phyloP scores from a whole-genome alignment of 345 rosid genomes.

The Cardiospermum halicacabum region DNA sequence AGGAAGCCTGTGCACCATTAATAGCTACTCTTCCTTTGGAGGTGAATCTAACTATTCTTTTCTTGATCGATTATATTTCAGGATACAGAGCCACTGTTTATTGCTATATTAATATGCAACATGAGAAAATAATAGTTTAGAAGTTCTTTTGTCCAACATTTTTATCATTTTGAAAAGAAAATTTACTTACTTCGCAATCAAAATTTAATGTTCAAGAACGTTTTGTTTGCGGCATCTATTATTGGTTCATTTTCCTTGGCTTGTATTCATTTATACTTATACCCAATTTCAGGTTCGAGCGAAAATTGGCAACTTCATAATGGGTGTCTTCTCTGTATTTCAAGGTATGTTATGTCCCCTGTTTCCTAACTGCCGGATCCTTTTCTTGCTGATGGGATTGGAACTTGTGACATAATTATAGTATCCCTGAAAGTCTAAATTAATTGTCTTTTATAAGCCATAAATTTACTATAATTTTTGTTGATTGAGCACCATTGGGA shows the following conservation, averaged over 20 bases:
- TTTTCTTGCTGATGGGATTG: background rate
- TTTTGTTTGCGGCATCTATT: background rate
- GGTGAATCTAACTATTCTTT: conserved; percentile 33
- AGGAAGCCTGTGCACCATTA: conserved; percentile 79
- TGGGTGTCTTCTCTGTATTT: conserved; percentile 71
- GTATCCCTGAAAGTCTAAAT: background rate
- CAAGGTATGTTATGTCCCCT: conserved; percentile 51
- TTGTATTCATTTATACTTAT: conserved; percentile 1
- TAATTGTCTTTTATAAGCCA: background rate
- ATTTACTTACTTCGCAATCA: background rate
- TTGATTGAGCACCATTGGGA: background rate
- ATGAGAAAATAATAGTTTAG: background rate
- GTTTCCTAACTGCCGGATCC: conserved; percentile 1
- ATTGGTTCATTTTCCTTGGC: background rate
- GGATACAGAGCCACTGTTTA: background rate
- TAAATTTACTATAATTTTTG: background rate
- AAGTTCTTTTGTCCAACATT: background rate
- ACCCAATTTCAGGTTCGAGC: conserved; percentile 54
- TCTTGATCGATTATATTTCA: background rate
- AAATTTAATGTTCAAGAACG: background rate
- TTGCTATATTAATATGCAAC: background rate
- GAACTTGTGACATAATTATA: background rate
- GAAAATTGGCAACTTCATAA: conserved; percentile 70
- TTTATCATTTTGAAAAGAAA: background rate
- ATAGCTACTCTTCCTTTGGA: conserved; percentile 97